phyloP scores from a whole-genome alignment of 768 basidiomycete species.

The Gelatoporia subvermispora region DNA sequence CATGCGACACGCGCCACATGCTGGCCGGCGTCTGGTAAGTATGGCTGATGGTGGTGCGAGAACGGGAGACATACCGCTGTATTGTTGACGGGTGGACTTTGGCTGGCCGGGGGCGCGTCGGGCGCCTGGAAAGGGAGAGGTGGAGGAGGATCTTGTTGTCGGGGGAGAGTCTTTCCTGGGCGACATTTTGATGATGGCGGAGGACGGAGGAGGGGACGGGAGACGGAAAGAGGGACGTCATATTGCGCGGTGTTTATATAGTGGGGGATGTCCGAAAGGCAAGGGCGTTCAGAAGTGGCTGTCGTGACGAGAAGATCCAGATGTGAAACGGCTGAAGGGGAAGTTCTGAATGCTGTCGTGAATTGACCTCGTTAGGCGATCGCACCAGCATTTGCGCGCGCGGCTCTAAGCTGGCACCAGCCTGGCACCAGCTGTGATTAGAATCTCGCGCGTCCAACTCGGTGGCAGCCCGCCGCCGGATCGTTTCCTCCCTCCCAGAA shows the following conservation, averaged over 20 bases:
- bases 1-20: constrained; percentile 91
- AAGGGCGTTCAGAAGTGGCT: constrained; percentile 1
- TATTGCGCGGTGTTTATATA: constrained; percentile 12
- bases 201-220: constrained; percentile 21
- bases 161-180: constrained; percentile 30
- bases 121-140: constrained; percentile 11
- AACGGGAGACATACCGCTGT: constrained; percentile 21
- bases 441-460: too few species aligned
- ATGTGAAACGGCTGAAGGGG: constrained; percentile 1
- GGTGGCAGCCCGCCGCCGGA: too few species aligned
- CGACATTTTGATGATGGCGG: constrained; percentile 44
- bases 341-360: too few species aligned
- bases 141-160: constrained; percentile 12
- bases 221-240: constrained; percentile 22
- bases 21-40: constrained; percentile 53
- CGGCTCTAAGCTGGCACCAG: too few species aligned
- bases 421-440: too few species aligned
- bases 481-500: too few species aligned
- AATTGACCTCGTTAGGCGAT: too few species aligned
- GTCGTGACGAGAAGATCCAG: too few species aligned
- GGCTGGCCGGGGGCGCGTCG: constrained; percentile 20
- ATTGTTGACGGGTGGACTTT: constrained; percentile 21
- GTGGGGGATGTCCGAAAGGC: constrained; percentile 9
- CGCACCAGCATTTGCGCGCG: too few species aligned
- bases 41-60: constrained; percentile 37